phyloP scores from a whole-genome alignment of 352 stramenopile genomes.

The Globisporangium alternatum region DNA sequence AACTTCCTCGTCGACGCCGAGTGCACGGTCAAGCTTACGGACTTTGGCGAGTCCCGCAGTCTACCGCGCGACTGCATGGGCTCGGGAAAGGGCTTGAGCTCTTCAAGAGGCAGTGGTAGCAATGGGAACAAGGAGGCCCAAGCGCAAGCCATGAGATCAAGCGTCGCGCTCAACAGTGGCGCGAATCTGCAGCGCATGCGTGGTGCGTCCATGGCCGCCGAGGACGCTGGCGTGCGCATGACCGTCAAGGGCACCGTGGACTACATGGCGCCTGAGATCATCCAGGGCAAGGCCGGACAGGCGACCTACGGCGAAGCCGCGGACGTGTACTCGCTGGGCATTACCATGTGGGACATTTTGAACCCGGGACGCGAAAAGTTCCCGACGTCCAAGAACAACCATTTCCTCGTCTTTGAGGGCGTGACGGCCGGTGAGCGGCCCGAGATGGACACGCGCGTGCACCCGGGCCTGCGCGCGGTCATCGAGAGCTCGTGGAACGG shows the following conservation, averaged over 20 bases:
- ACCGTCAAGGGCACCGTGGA: constrained; percentile 68
- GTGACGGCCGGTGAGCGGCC: constrained; percentile 50
- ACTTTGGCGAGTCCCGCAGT: constrained; percentile 68
- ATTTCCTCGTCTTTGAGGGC: constrained; percentile 55
- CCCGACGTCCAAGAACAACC: constrained; percentile 38
- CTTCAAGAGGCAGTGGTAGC: too few relatives aligned
- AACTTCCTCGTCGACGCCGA: constrained; percentile 76
- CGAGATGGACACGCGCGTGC: constrained; percentile 30
- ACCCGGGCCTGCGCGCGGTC: constrained; percentile 34
- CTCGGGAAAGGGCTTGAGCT: constrained; percentile 20
- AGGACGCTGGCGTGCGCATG: constrained; percentile 23
- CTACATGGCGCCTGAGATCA: constrained; percentile 83
- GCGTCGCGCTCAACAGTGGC: constrained; percentile 31
- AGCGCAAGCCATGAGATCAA: constrained; percentile 23
- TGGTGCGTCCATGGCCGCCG: constrained; percentile 17
- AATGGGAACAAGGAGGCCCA: constrained; percentile 9
- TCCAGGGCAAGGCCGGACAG: constrained; percentile 49
- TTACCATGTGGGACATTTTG: constrained; percentile 76
- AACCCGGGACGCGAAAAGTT: constrained; percentile 56
- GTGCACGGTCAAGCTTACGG: constrained; percentile 57
- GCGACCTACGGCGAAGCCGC: constrained; percentile 59
- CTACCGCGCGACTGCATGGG: constrained; percentile 34
- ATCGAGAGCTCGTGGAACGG: constrained; percentile 46
- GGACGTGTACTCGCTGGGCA: constrained; percentile 70
- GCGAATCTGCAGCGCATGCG: constrained; percentile 30